Percentiles rank a stretch among this genome's conserved stretches.
phyloP scores from a whole-genome alignment of 805 yeast species.

The Nakazawaea ernobii region DNA sequence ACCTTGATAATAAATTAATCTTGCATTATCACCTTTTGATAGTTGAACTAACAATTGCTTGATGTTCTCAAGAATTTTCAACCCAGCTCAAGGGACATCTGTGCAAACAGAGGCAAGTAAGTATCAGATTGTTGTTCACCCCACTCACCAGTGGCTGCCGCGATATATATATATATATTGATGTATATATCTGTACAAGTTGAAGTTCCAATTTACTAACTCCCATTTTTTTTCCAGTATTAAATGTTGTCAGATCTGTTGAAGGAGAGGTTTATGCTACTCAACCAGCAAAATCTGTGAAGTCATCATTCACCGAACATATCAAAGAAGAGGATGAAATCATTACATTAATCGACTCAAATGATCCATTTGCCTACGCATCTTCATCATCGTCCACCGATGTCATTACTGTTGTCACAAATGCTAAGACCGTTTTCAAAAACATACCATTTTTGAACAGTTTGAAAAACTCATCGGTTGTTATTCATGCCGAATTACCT shows the following conservation, averaged over 20 bases:
- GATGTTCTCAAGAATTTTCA: slow-evolving; percentile 8
- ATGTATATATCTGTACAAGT: background rate
- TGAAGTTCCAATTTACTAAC: background rate
- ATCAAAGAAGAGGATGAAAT: slow-evolving; percentile 16
- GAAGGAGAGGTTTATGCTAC: slow-evolving; percentile 35
- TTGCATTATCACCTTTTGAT: too few relatives aligned
- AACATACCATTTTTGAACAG: slow-evolving; percentile 52
- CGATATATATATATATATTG: too few relatives aligned
- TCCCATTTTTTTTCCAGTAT: slow-evolving; percentile 18
- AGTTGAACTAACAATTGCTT: background rate
- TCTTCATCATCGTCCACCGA: slow-evolving; percentile 26
- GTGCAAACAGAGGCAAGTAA: slow-evolving; percentile 4
- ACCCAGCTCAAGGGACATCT: slow-evolving; percentile 2
- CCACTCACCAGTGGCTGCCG: too few relatives aligned
- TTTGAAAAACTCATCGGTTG: slow-evolving; percentile 37
- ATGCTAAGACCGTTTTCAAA: slow-evolving; percentile 47
- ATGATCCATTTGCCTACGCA: slow-evolving; percentile 46
- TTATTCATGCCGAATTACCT: slow-evolving; percentile 57
- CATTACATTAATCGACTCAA: slow-evolving; percentile 30
- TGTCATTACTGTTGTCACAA: slow-evolving; percentile 43
- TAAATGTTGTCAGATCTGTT: slow-evolving; percentile 23
- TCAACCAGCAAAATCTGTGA: slow-evolving; percentile 40
- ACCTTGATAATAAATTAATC: too few relatives aligned
- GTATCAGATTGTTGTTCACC: background rate
- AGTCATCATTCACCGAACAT: slow-evolving; percentile 25